Base-by-base conservation (phyloP, 2,329 filamentous ascomycete species). In the Claviceps quebecensis region DNA sequence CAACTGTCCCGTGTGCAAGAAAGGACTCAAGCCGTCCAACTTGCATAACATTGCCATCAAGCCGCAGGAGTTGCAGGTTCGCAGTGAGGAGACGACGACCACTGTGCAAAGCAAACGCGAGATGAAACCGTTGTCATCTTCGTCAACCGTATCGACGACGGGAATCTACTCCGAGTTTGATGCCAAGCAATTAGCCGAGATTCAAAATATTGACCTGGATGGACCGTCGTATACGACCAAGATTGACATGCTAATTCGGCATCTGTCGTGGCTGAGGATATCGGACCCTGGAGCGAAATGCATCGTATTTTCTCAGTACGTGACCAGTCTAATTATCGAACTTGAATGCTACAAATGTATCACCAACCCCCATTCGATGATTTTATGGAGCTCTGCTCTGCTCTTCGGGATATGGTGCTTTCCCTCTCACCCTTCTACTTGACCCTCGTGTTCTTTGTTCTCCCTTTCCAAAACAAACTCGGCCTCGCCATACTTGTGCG, bases 211-310 rank as follows among this genome's bases (percentile, higher is more conserved):
- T 52, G 81, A 93, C 48, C 72, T 97, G 1, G 69, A 80, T 11
- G 78, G 78, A 0, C 77, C 76, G 1, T 89, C 85, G 0, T 96
- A 87, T 60, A 89, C 88, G 1, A 94, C 87, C 0, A 98, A 97
- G 66, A 83, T 97, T 17, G 89, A 96, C 63, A 94, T 81, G 0
- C 69, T 91, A 2, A 76, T 84, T 29, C 78, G 87, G 2, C 93
- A 97, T 64, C 68, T 97, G 2, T 67, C 95, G 16, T 96, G 87
- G 87, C 74, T 97, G 19, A 81, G 91, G 2, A 74, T 85, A 57
- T 80, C 86, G 47, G 89, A 96, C 58, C 87, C 88, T 0, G 88
- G 88, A 0, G 81, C 88, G 9, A 97, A 97, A 63, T 86, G 87
- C 0, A 86, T 98, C 63, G 77, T 97, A n/a, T 98, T 95, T 65